A percentile compares a stretch with the other conserved stretches of the same genome.
Conservation (phyloP, 345 rosid genomes). For the Salix brachista region DNA sequence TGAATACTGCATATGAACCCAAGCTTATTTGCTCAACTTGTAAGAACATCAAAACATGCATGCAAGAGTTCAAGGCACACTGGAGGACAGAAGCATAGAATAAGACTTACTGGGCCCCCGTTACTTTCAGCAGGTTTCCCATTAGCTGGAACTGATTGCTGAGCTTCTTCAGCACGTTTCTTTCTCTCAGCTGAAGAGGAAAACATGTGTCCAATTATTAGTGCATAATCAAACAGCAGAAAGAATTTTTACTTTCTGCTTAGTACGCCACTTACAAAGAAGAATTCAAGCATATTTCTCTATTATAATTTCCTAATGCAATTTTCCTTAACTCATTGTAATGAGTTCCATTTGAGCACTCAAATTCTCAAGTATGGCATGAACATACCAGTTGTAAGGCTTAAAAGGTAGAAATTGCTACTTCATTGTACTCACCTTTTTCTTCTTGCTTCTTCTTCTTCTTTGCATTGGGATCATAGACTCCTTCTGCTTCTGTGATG, state of each 20-base stretch:
- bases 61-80: neutral
- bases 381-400: neutral
- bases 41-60: neutral
- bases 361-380: neutral
- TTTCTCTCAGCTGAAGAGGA: conserved; percentile 68
- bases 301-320: neutral
- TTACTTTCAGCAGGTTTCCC: conserved; percentile 48
- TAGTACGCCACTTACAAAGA: neutral
- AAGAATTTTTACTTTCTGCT: neutral
- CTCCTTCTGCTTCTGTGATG: conserved; percentile 76
- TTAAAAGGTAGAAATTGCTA: neutral
- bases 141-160: conserved; percentile 52
- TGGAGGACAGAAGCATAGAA: neutral
- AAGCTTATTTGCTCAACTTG: neutral
- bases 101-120: conserved; percentile 51
- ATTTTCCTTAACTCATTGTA: neutral
- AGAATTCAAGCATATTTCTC: neutral
- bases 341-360: neutral
- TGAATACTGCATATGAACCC: neutral
- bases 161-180: conserved; percentile 66
- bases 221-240: neutral
- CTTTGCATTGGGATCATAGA: conserved; percentile 74
- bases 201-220: conserved; percentile 8
- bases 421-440: conserved; percentile 46
- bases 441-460: conserved; percentile 89